These are phyloP conservation scores for Hippophae tibetana DNA, from an alignment of 306 rosid genomes.

Conservation along the genomic window DNA sequence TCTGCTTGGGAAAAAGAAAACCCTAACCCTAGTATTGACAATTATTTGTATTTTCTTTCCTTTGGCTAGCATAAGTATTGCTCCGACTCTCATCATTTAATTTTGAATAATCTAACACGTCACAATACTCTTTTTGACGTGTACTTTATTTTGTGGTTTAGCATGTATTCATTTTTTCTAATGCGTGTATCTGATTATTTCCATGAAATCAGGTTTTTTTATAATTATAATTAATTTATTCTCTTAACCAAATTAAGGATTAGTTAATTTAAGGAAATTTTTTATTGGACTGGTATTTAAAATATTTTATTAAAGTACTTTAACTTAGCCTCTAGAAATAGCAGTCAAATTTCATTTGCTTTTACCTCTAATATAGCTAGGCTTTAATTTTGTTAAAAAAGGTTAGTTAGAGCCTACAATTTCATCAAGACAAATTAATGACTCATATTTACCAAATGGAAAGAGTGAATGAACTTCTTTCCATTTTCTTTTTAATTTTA, in stretches of 20 bases:
- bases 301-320: too few species aligned
- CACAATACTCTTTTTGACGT: constrained; percentile 44
- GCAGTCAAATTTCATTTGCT: too few species aligned
- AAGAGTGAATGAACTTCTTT: too few species aligned
- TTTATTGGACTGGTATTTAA: not conserved
- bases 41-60: constrained; percentile 36
- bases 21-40: constrained; percentile 50
- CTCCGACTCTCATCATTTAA: constrained; percentile 22
- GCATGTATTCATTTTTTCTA: constrained; percentile 20
- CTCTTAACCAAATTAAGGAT: not conserved
- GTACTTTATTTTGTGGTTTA: constrained; percentile 28
- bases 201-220: constrained; percentile 47
- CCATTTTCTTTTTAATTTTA: too few species aligned
- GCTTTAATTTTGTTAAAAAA: too few species aligned
- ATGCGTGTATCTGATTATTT: constrained; percentile 10
- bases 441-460: too few species aligned
- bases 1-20: constrained; percentile 28
- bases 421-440: too few species aligned
- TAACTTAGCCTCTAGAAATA: too few species aligned
- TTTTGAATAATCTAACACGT: constrained; percentile 48
- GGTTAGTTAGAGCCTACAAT: too few species aligned
- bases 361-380: too few species aligned
- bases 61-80: constrained; percentile 1
- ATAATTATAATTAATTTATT: not conserved
- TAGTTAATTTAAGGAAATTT: not conserved